Evolutionary conservation across 306 rosid species (phyloP).

Genomic region (Elaeagnus macrophylla): DNA sequence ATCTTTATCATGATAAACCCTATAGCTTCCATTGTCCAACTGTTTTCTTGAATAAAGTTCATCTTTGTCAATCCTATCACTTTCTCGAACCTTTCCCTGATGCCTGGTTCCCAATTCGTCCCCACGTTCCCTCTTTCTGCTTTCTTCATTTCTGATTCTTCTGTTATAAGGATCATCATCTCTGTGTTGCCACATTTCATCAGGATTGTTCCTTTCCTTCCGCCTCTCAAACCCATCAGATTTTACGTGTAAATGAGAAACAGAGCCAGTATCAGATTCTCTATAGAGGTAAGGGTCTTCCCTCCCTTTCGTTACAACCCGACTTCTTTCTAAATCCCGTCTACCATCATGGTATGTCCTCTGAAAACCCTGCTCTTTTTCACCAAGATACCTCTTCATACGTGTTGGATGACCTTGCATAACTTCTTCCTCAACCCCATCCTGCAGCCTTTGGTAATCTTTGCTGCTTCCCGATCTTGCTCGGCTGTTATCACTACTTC

Average conservation of each 20-base stretch:
- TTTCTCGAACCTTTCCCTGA: slow-evolving; percentile 66
- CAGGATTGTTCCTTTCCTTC: slow-evolving; percentile 71
- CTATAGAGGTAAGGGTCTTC: slow-evolving; percentile 58
- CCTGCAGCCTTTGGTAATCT: slow-evolving; percentile 62
- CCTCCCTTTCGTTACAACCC: slow-evolving; percentile 42
- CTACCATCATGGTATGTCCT: slow-evolving; percentile 54
- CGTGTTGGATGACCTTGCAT: slow-evolving; percentile 62
- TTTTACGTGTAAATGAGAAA: slow-evolving; percentile 50
- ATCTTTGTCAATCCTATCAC: slow-evolving; percentile 66
- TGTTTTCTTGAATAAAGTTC: slow-evolving; percentile 55
- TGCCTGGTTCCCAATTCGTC: slow-evolving; percentile 47
- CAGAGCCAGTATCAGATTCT: slow-evolving; percentile 61
- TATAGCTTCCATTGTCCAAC: slow-evolving; percentile 78
- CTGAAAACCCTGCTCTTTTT: slow-evolving; percentile 49
- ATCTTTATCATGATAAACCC: slow-evolving; percentile 75
- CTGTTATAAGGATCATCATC: slow-evolving; percentile 75
- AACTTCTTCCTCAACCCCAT: slow-evolving; percentile 84
- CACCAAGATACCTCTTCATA: slow-evolving; percentile 46
- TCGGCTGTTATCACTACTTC: slow-evolving; percentile 95
- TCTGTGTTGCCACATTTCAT: slow-evolving; percentile 61
- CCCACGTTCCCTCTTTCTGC: slow-evolving; percentile 73
- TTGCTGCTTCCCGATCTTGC: slow-evolving; percentile 91
- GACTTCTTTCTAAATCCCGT: slow-evolving; percentile 66
- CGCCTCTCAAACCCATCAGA: slow-evolving; percentile 67
- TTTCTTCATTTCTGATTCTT: slow-evolving; percentile 67